phyloP scores from a whole-genome alignment of 345 rosid genomes.

The Hibiscus syriacus region DNA sequence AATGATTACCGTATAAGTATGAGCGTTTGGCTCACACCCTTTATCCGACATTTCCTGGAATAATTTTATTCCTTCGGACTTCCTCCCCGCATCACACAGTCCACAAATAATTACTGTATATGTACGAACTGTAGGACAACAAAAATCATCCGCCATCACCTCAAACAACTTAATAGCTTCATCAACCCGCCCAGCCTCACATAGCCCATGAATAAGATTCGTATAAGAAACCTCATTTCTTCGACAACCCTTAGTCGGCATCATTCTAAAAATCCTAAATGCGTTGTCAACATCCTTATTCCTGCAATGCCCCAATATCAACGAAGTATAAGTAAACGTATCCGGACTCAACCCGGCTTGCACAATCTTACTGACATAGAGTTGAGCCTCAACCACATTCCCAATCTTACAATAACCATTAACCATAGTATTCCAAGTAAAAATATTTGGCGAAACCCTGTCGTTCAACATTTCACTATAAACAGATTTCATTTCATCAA shows the following conservation, averaged over 20 bases:
- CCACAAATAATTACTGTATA: slow-evolving; percentile 69
- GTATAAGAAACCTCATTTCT: slow-evolving; percentile 78
- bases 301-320: slow-evolving; percentile 76
- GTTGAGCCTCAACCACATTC: slow-evolving; percentile 44
- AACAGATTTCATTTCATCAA: slow-evolving; percentile 49
- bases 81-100: slow-evolving; percentile 44
- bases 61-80: slow-evolving; percentile 45
- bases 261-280: slow-evolving; percentile 42
- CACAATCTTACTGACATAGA: slow-evolving; percentile 42
- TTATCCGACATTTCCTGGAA: slow-evolving; percentile 52
- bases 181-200: slow-evolving; percentile 54
- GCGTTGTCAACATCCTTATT: slow-evolving; percentile 63
- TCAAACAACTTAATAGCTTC: slow-evolving; percentile 56
- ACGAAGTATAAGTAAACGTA: slow-evolving; percentile 62
- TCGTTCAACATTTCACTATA: slow-evolving; percentile 36
- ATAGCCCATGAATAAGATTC: slow-evolving; percentile 73
- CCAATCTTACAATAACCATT: slow-evolving; percentile 56
- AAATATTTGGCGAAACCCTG: slow-evolving; percentile 39
- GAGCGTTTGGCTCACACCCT: slow-evolving; percentile 66
- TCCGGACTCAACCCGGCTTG: slow-evolving; percentile 45
- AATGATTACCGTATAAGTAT: slow-evolving; percentile 71
- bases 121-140: slow-evolving; percentile 65
- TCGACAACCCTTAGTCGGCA: slow-evolving; percentile 53
- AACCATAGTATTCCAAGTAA: slow-evolving; percentile 58
- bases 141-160: slow-evolving; percentile 56